Conservation (phyloP, 805 yeast genomes). For the Pichia ethanolica region DNA sequence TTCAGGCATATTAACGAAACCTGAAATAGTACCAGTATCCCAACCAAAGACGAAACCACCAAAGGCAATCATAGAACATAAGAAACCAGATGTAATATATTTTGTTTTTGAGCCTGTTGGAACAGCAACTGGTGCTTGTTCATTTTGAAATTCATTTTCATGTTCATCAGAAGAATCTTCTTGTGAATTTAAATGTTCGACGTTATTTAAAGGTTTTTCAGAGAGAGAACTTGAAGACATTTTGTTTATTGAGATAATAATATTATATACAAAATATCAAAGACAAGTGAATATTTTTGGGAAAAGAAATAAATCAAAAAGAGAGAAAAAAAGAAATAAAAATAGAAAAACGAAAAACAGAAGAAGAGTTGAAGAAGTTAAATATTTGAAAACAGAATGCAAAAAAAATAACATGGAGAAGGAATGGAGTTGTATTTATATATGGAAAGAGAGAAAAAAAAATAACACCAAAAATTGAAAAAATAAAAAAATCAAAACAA, state of each 20-base stretch:
- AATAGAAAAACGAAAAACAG: neutral
- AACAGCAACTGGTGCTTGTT: constrained; percentile 8
- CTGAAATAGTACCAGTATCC: constrained; percentile 75
- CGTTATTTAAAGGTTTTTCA: neutral
- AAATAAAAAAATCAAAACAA: too few relatives aligned
- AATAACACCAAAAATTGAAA: too few relatives aligned
- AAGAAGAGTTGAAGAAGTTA: neutral
- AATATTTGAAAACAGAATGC: neutral
- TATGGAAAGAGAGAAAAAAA: too few relatives aligned
- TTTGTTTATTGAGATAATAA: neutral
- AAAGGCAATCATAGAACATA: constrained; percentile 56
- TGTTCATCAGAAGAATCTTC: neutral
- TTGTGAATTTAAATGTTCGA: constrained; percentile 1
- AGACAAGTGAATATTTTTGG: too few relatives aligned
- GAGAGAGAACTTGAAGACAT: constrained; percentile 9
- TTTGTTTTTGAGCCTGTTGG: constrained; percentile 21
- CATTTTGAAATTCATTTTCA: constrained; percentile 10
- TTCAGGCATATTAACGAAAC: constrained; percentile 59
- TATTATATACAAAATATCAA: too few relatives aligned
- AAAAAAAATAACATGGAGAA: neutral
- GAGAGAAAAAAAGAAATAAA: neutral
- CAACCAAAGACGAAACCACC: constrained; percentile 76
- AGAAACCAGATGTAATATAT: constrained; percentile 23
- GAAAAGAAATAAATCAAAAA: neutral
- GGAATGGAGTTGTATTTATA: neutral